Percentiles rank a stretch among this genome's conserved stretches.
Evolutionary conservation across 495 filamentous ascomycete genomes (phyloP).

Genomic region (Penicillium canariense): DNA sequence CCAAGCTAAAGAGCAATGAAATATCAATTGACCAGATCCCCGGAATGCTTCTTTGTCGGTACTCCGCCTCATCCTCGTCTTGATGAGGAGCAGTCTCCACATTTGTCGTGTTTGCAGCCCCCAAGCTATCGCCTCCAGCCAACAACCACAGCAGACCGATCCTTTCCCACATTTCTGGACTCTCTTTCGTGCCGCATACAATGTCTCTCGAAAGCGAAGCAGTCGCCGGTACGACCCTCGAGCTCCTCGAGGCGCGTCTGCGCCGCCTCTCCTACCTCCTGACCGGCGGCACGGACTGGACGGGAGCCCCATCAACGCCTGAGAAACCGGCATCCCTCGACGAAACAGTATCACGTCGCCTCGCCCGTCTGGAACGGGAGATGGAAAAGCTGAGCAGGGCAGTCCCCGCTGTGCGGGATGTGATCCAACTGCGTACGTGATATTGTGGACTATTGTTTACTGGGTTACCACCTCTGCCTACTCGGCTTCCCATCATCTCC

Average conservation of each 20-base stretch:
- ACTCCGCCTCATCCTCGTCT: neutral
- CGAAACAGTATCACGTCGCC: conserved; percentile 49
- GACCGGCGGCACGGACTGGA: conserved; percentile 54
- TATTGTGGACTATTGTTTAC: too few relatives aligned
- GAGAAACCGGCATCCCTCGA: conserved; percentile 38
- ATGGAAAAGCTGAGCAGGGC: conserved; percentile 48
- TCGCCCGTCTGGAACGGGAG: conserved; percentile 63
- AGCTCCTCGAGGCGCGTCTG: conserved; percentile 74
- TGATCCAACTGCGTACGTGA: conserved; percentile 47
- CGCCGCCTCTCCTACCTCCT: conserved; percentile 71
- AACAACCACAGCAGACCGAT: neutral
- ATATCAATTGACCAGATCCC: neutral
- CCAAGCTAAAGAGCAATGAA: neutral
- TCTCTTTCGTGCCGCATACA: conserved; percentile 4
- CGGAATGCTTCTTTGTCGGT: neutral
- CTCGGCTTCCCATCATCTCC: neutral
- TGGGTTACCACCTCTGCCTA: neutral
- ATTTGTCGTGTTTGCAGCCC: conserved; percentile 28
- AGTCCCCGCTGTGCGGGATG: conserved; percentile 48
- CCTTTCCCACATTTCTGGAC: neutral
- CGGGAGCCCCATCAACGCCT: conserved; percentile 38
- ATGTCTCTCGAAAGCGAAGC: conserved; percentile 41
- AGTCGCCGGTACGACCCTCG: conserved; percentile 58
- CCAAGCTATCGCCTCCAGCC: conserved; percentile 5
- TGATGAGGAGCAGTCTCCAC: conserved; percentile 20